Evolutionary conservation across 2,329 filamentous ascomycete genomes (phyloP).

Genomic region (Cryphonectria carpinicola): DNA sequence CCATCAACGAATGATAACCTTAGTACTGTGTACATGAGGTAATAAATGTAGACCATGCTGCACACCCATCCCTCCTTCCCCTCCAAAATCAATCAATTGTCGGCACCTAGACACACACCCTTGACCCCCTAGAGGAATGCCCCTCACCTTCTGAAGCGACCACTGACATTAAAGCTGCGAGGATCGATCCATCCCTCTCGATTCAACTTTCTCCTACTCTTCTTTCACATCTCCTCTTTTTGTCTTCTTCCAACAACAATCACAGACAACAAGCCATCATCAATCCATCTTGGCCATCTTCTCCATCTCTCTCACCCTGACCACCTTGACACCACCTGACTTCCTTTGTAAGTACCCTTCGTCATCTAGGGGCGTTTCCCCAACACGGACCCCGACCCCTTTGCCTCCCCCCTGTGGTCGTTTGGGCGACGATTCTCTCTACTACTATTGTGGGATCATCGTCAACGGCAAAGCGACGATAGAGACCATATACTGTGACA

Average conservation of each 20-base stretch:
- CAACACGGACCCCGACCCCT: background rate
- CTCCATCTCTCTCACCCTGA: background rate
- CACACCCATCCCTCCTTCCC: background rate
- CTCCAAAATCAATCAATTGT: background rate
- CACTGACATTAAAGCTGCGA: background rate
- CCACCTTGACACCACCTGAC: background rate
- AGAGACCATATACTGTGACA: background rate
- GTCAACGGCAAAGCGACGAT: slow-evolving; percentile 5
- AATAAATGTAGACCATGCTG: slow-evolving; percentile 5
- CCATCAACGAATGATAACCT: background rate
- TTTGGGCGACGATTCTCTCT: background rate
- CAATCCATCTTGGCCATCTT: background rate
- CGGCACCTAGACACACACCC: background rate
- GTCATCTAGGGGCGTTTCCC: background rate
- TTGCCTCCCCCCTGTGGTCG: background rate
- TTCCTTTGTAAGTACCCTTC: background rate
- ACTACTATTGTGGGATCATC: background rate
- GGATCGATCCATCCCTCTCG: background rate
- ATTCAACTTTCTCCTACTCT: background rate
- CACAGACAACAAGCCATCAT: slow-evolving; percentile 1
- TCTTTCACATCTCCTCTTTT: background rate
- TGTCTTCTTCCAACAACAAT: background rate
- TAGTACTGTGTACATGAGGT: background rate
- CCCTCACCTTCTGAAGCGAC: background rate
- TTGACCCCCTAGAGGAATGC: background rate